Evolutionary conservation across 176 grass and related monocot genomes (phyloP).

Genomic region (Oryza longistaminata): DNA sequence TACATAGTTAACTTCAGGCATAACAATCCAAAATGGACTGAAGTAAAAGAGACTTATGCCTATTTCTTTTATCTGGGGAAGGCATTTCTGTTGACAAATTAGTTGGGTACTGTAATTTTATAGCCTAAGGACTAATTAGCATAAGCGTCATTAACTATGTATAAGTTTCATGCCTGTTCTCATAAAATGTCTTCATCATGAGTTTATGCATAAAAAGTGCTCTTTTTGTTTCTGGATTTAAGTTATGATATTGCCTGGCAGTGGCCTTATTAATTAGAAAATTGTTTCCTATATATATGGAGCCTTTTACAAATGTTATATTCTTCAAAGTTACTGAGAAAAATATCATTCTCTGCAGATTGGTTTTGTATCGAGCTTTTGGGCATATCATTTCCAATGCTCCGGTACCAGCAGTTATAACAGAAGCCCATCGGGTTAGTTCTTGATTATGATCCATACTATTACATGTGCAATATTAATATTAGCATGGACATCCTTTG

Average conservation of each 20-base stretch:
- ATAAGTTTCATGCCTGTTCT: not conserved
- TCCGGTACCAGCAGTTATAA: conserved; percentile 80
- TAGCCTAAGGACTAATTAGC: conserved; percentile 4
- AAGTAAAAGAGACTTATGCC: not conserved
- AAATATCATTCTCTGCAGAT: conserved; percentile 44
- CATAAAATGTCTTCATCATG: conserved; percentile 13
- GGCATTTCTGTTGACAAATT: not conserved
- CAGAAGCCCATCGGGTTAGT: conserved; percentile 76
- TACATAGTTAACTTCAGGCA: conserved; percentile 2
- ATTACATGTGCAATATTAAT: conserved; percentile 8
- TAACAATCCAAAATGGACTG: conserved; percentile 7
- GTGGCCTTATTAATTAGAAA: conserved; percentile 12
- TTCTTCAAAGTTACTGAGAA: conserved; percentile 21
- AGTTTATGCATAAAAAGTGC: conserved; percentile 3
- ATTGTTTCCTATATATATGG: conserved; percentile 16
- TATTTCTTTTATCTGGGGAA: not conserved
- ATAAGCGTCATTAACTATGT: conserved; percentile 9
- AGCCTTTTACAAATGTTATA: conserved; percentile 1
- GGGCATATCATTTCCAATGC: conserved; percentile 81
- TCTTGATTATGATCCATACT: conserved; percentile 20
- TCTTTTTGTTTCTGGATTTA: not conserved
- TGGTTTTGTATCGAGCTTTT: conserved; percentile 72
- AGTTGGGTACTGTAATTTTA: conserved; percentile 1
- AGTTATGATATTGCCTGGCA: conserved; percentile 7
- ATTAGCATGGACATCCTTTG: not conserved